Evolutionary conservation across 768 basidiomycete species (phyloP).

Genomic region (Termitomyces sp.): DNA sequence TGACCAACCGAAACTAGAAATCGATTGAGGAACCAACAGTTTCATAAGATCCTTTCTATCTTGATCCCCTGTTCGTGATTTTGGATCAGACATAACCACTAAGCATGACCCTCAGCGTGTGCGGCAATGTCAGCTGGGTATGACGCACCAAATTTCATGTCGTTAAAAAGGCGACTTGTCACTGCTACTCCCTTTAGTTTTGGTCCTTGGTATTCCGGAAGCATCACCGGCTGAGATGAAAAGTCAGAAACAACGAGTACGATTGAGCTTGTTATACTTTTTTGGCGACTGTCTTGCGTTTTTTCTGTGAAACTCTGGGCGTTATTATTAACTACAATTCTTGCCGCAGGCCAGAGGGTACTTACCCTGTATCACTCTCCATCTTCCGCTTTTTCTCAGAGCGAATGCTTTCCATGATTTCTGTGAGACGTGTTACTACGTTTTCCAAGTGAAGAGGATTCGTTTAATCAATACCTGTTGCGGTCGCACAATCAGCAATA

Average conservation of each 20-base stretch:
- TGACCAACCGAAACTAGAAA: not conserved
- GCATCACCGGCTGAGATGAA: constrained; percentile 42
- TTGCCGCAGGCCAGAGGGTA: not conserved
- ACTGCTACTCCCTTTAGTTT: constrained; percentile 53
- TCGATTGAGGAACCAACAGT: constrained; percentile 35
- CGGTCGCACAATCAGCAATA: constrained; percentile 67
- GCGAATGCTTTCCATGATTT: constrained; percentile 52
- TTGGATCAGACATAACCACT: constrained; percentile 78
- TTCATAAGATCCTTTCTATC: constrained; percentile 68
- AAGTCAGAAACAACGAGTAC: not conserved
- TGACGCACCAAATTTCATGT: constrained; percentile 72
- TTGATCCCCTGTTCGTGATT: constrained; percentile 56
- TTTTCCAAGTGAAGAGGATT: not conserved
- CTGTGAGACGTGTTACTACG: constrained; percentile 24
- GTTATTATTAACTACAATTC: not conserved
- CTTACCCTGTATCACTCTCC: constrained; percentile 52
- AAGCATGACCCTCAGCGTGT: constrained; percentile 1
- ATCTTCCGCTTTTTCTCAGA: constrained; percentile 71
- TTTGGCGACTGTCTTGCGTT: constrained; percentile 45
- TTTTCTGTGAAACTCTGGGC: constrained; percentile 48
- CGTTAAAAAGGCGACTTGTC: constrained; percentile 63
- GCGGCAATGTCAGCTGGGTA: not conserved
- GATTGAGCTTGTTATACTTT: constrained; percentile 33
- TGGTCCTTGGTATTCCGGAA: constrained; percentile 64
- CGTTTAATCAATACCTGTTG: constrained; percentile 38